Evolutionary conservation across 2,329 filamentous ascomycete genomes (phyloP).

Genomic region (Trichophyton rubrum): DNA sequence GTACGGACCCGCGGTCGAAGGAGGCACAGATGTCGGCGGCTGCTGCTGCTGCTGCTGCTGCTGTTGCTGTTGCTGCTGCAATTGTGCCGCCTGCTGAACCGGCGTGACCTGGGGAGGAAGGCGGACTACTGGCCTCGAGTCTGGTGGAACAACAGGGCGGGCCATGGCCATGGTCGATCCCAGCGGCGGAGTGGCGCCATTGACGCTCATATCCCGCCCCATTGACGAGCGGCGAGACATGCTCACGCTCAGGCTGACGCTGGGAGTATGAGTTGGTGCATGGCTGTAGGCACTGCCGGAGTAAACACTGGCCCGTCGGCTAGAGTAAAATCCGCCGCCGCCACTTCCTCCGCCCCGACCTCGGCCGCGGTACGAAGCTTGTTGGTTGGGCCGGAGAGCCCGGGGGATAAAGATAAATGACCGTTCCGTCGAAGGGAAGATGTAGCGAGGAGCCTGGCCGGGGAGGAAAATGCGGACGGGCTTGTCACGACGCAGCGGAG

Average conservation of each 20-base stretch:
- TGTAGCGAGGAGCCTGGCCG: conserved; percentile 65
- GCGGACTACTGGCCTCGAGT: conserved; percentile 61
- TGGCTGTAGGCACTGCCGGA: conserved; percentile 57
- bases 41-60: not conserved
- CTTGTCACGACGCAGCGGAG: conserved; percentile 87
- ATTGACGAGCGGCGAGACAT: conserved; percentile 78
- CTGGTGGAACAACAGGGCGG: not conserved
- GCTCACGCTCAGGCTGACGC: conserved; percentile 43
- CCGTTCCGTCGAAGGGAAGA: conserved; percentile 76
- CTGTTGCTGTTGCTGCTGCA: not conserved
- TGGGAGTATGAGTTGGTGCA: conserved; percentile 46
- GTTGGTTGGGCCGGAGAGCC: conserved; percentile 83
- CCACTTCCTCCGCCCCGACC: conserved; percentile 44
- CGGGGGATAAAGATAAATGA: conserved; percentile 98
- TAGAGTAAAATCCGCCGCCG: conserved; percentile 48
- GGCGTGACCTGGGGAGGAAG: conserved; percentile 48
- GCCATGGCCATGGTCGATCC: conserved; percentile 50
- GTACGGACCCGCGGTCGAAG: conserved; percentile 24
- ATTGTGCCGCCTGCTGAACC: not conserved
- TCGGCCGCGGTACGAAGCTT: conserved; percentile 54
- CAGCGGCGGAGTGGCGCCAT: conserved; percentile 66
- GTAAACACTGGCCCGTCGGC: conserved; percentile 66
- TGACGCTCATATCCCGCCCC: conserved; percentile 54
- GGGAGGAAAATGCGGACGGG: conserved; percentile 89
- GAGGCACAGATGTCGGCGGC: not conserved